Conservation (phyloP, 257 asterid genomes). For the Nicotiana obtusifolia region DNA sequence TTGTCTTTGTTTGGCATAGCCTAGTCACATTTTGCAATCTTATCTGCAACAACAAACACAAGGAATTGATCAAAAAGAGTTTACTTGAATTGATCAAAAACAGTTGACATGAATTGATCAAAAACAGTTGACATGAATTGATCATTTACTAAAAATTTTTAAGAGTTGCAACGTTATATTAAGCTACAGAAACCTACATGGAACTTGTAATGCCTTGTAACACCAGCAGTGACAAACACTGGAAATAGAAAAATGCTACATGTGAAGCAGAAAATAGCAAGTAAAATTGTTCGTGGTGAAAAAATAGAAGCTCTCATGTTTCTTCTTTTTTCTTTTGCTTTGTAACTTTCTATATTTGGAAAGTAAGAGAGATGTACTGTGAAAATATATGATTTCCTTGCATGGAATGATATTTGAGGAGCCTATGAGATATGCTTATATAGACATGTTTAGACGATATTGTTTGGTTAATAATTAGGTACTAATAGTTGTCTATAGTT, state of each 20-base stretch:
- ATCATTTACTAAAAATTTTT: not conserved
- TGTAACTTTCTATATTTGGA: not conserved
- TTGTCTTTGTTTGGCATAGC: conserved; percentile 50
- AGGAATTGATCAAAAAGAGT: not conserved
- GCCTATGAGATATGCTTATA: conserved; percentile 1
- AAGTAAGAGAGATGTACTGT: not conserved
- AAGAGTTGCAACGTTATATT: not conserved
- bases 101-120: not conserved
- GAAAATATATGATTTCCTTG: not conserved
- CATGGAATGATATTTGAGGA: not conserved
- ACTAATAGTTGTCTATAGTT: not conserved
- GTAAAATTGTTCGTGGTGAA: not conserved
- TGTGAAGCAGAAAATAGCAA: not conserved
- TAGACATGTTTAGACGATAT: not conserved
- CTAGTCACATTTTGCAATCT: conserved; percentile 48
- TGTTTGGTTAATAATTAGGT: not conserved
- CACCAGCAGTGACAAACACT: conserved; percentile 4
- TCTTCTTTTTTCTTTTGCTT: not conserved
- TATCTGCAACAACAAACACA: conserved; percentile 28
- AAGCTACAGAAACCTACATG: conserved; percentile 19
- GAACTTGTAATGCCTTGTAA: conserved; percentile 38
- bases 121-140: not conserved
- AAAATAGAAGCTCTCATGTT: conserved; percentile 13
- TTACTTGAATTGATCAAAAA: not conserved
- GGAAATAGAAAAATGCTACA: conserved; percentile 3